Evolutionary conservation across 306 rosid species (phyloP).

Genomic region (Sesbania bispinosa): DNA sequence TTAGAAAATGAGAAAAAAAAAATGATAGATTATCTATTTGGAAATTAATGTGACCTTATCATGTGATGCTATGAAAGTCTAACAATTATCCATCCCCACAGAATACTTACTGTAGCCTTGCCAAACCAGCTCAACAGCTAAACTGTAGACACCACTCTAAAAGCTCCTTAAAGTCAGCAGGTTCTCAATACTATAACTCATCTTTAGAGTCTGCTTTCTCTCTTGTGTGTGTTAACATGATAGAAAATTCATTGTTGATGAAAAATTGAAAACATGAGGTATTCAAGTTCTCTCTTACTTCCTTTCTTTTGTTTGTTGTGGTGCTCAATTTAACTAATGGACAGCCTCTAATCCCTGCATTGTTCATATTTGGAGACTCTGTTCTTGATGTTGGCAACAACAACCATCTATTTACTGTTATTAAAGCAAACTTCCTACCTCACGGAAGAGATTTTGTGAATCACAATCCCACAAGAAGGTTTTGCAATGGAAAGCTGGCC

Average conservation of each 20-base stretch:
- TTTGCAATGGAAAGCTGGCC: constrained; percentile 72
- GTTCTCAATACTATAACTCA: background rate
- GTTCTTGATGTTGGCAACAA: constrained; percentile 69
- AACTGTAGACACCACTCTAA: background rate
- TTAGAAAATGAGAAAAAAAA: no score
- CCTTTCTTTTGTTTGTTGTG: constrained; percentile 25
- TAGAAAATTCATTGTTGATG: constrained; percentile 16
- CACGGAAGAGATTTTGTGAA: constrained; percentile 68
- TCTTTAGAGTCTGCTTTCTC: background rate
- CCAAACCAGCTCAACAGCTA: background rate
- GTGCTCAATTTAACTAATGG: constrained; percentile 34
- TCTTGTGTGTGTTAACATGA: background rate
- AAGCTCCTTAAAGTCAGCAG: no score
- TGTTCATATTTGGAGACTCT: constrained; percentile 78
- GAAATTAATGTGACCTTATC: no score
- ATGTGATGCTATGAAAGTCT: no score
- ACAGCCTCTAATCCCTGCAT: constrained; percentile 63
- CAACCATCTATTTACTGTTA: constrained; percentile 33
- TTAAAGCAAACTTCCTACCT: constrained; percentile 62
- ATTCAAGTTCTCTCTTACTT: constrained; percentile 23
- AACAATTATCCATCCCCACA: no score
- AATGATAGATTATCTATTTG: no score
- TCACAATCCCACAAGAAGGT: constrained; percentile 59
- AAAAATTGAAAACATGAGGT: constrained; percentile 29
- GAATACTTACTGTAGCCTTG: background rate